Percentiles rank a stretch among this genome's conserved stretches.
These are phyloP conservation scores for Coprinellus micaceus DNA, from an alignment of 768 basidiomycete species.

Conservation along the genomic window DNA sequence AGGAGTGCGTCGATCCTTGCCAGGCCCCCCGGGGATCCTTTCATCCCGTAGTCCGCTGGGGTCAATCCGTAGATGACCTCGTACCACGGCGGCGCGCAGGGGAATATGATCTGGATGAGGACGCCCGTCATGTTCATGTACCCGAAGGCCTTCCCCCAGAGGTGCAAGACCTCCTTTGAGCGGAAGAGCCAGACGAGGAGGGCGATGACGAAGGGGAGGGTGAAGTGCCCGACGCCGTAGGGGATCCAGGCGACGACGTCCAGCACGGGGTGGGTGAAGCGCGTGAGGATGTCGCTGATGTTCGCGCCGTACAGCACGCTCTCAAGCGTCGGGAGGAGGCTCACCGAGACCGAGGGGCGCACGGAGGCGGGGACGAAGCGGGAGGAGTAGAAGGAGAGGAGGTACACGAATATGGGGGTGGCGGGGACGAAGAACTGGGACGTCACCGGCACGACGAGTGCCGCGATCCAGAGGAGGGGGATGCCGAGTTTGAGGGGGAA, in stretches of 20 bases:
- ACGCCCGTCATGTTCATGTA: slow-evolving; percentile 92
- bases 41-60: slow-evolving; percentile 89
- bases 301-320: slow-evolving; percentile 95
- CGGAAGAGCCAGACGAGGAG: slow-evolving; percentile 88
- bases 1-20: slow-evolving; percentile 90
- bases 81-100: slow-evolving; percentile 96
- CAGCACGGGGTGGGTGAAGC: slow-evolving; percentile 87
- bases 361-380: slow-evolving; percentile 75
- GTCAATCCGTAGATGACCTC: slow-evolving; percentile 95
- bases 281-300: slow-evolving; percentile 93
- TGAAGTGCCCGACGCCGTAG: slow-evolving; percentile 93
- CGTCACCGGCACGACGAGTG: slow-evolving; percentile 79
- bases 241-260: slow-evolving; percentile 96
- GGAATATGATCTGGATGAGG: slow-evolving; percentile 80
- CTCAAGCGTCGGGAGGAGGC: slow-evolving; percentile 91
- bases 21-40: slow-evolving; percentile 90
- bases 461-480: slow-evolving; percentile 63
- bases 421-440: slow-evolving; percentile 90
- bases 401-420: slow-evolving; percentile 80
- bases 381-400: slow-evolving; percentile 83
- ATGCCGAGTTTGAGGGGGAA: slow-evolving; percentile 76
- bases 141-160: slow-evolving; percentile 86
- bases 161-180: slow-evolving; percentile 70
- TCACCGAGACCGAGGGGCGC: slow-evolving; percentile 85
- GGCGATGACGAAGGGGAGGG: slow-evolving; percentile 81